phyloP scores from a whole-genome alignment of 2,329 filamentous ascomycete genomes.

The Cadophora gregata region DNA sequence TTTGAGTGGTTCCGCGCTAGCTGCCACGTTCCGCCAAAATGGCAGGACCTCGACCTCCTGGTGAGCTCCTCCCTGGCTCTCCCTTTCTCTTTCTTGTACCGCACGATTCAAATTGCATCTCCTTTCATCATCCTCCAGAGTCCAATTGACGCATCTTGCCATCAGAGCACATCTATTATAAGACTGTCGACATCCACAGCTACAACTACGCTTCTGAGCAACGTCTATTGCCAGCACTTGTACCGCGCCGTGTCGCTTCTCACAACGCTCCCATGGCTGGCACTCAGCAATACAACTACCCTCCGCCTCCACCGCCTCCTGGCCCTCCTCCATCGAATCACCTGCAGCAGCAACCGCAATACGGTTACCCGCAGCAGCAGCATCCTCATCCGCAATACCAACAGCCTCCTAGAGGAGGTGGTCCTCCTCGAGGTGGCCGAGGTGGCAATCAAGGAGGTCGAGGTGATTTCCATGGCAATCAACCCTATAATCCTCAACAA shows the following conservation, averaged over 20 bases:
- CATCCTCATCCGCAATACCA: constrained; percentile 36
- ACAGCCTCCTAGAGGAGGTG: constrained; percentile 41
- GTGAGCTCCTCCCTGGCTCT: neutral
- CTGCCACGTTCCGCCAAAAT: constrained; percentile 15
- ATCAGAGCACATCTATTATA: constrained; percentile 16
- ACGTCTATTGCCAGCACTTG: neutral
- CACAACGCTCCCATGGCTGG: constrained; percentile 37
- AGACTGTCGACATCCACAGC: neutral
- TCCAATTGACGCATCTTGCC: constrained; percentile 32
- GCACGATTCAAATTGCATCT: neutral
- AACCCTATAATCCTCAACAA: constrained; percentile 38
- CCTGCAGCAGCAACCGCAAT: constrained; percentile 39
- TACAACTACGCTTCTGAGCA: constrained; percentile 11
- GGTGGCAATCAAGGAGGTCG: constrained; percentile 41
- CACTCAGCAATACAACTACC: constrained; percentile 44
- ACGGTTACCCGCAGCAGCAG: constrained; percentile 39
- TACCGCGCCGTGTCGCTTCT: neutral
- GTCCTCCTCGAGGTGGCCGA: constrained; percentile 41
- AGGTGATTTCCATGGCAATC: constrained; percentile 40
- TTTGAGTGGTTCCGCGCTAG: constrained; percentile 6
- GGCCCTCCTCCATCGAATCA: constrained; percentile 40
- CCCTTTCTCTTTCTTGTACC: neutral
- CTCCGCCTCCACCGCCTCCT: constrained; percentile 44
- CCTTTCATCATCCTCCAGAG: constrained; percentile 21
- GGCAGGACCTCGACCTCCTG: neutral